Conservation (phyloP, 192 early-diverging fungal genomes). For the Coemansia sp. region DNA sequence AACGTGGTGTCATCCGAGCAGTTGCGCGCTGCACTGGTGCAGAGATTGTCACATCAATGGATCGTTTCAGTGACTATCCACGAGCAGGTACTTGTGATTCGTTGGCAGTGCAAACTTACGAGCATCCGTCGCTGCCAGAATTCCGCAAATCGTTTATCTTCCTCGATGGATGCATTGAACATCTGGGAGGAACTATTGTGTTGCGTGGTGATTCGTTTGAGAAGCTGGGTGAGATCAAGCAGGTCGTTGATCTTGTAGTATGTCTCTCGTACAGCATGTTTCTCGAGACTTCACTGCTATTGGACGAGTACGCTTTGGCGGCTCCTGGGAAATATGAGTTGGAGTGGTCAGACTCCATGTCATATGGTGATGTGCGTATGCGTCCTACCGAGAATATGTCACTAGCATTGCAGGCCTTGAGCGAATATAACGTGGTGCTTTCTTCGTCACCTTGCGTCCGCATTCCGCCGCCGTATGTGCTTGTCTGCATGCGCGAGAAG, state of each 20-base stretch:
- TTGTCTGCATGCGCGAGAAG: slow-evolving; percentile 63
- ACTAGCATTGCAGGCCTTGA: slow-evolving; percentile 56
- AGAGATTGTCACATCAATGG: slow-evolving; percentile 78
- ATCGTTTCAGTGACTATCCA: slow-evolving; percentile 72
- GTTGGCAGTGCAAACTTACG: slow-evolving; percentile 78
- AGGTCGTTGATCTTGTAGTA: slow-evolving; percentile 77
- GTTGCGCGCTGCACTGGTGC: slow-evolving; percentile 86
- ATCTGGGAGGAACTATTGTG: slow-evolving; percentile 83
- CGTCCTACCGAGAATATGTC: slow-evolving; percentile 11
- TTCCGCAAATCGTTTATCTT: slow-evolving; percentile 83
- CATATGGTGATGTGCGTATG: not conserved
- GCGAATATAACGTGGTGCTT: slow-evolving; percentile 67
- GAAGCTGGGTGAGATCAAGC: slow-evolving; percentile 73
- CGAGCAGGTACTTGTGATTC: slow-evolving; percentile 73
- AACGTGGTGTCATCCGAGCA: slow-evolving; percentile 78
- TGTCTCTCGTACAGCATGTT: slow-evolving; percentile 86
- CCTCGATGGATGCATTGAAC: slow-evolving; percentile 80
- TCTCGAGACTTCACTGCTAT: slow-evolving; percentile 78
- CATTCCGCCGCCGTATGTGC: slow-evolving; percentile 82
- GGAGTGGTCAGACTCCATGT: not conserved
- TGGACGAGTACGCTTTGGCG: slow-evolving; percentile 72
- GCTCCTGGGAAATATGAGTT: slow-evolving; percentile 36
- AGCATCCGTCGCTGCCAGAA: slow-evolving; percentile 77
- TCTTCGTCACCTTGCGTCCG: slow-evolving; percentile 86
- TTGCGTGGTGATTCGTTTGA: slow-evolving; percentile 78